Evolutionary conservation across 139 green algal species (phyloP).

Genomic region (Picochlorum sp.): DNA sequence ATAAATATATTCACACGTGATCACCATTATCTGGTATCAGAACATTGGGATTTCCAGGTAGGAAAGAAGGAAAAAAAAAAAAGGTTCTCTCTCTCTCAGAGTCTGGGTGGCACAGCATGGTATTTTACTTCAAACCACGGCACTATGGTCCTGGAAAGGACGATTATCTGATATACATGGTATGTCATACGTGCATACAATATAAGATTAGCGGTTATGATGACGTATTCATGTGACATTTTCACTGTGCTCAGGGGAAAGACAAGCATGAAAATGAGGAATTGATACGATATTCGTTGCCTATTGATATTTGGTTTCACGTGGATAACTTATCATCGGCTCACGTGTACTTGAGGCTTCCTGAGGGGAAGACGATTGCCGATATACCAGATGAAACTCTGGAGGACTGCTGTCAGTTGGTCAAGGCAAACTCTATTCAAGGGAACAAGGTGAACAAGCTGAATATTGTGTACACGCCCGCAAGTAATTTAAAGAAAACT

Average conservation of each 20-base stretch:
- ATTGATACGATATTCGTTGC: slow-evolving; percentile 37
- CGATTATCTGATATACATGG: slow-evolving; percentile 86
- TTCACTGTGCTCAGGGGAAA: slow-evolving; percentile 24
- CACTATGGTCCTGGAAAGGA: slow-evolving; percentile 45
- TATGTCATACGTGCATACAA: slow-evolving; percentile 14
- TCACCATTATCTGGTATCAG: background rate
- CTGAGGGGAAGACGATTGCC: slow-evolving; percentile 46
- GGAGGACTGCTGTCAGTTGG: slow-evolving; percentile 85
- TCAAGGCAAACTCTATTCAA: slow-evolving; percentile 96
- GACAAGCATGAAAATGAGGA: slow-evolving; percentile 96
- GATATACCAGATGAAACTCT: slow-evolving; percentile 76
- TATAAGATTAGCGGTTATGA: background rate
- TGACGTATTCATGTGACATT: background rate
- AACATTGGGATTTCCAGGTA: too few relatives aligned
- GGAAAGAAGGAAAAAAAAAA: too few relatives aligned
- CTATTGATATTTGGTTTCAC: slow-evolving; percentile 83
- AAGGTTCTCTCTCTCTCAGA: too few relatives aligned
- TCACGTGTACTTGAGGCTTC: slow-evolving; percentile 92
- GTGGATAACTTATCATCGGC: slow-evolving; percentile 89
- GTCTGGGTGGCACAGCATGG: slow-evolving; percentile 52
- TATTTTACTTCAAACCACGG: slow-evolving; percentile 77
- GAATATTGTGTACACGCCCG: slow-evolving; percentile 86
- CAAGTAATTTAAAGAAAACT: slow-evolving; percentile 85
- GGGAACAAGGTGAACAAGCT: slow-evolving; percentile 69
- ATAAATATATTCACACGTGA: background rate